Evolutionary conservation across 805 yeast genomes (phyloP).

Genomic region (Suhomyces faveliae): DNA sequence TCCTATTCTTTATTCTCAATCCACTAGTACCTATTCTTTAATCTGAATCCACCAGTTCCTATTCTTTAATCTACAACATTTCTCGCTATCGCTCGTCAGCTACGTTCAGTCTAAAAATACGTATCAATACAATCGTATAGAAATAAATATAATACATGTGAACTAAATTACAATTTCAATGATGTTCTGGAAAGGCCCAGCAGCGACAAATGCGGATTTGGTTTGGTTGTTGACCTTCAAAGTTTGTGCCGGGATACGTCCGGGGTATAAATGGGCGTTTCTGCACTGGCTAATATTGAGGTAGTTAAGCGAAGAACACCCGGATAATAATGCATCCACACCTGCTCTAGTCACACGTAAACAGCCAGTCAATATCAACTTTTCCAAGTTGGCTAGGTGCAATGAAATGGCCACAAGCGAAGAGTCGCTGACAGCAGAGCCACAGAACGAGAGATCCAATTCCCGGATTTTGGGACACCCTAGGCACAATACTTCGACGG

Average conservation of each 20-base stretch:
- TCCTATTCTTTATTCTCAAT: too few relatives aligned
- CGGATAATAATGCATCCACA: constrained; percentile 62
- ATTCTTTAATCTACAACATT: too few relatives aligned
- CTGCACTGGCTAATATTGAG: constrained; percentile 72
- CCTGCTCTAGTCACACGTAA: constrained; percentile 76
- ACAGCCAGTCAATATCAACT: constrained; percentile 63
- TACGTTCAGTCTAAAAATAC: too few relatives aligned
- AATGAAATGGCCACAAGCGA: constrained; percentile 60
- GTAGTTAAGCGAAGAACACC: constrained; percentile 49
- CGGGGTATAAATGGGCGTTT: constrained; percentile 62
- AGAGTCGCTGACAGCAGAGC: constrained; percentile 75
- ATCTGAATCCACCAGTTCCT: too few relatives aligned
- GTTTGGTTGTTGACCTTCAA: constrained; percentile 51
- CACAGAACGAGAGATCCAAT: constrained; percentile 70
- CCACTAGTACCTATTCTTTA: too few relatives aligned
- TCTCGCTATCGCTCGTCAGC: too few relatives aligned
- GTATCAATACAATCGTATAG: too few relatives aligned
- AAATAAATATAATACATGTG: background rate
- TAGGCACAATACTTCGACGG: constrained; percentile 62
- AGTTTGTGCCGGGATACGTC: constrained; percentile 55
- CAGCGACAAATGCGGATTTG: constrained; percentile 57
- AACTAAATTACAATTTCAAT: constrained; percentile 54
- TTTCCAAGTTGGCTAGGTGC: constrained; percentile 48
- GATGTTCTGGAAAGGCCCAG: constrained; percentile 50
- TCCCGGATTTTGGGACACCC: constrained; percentile 58